Percentiles rank a stretch among this genome's conserved stretches.
These are phyloP conservation scores for Cladophialophora exuberans DNA, from an alignment of 2,329 filamentous ascomycete genomes.

Conservation along the genomic window DNA sequence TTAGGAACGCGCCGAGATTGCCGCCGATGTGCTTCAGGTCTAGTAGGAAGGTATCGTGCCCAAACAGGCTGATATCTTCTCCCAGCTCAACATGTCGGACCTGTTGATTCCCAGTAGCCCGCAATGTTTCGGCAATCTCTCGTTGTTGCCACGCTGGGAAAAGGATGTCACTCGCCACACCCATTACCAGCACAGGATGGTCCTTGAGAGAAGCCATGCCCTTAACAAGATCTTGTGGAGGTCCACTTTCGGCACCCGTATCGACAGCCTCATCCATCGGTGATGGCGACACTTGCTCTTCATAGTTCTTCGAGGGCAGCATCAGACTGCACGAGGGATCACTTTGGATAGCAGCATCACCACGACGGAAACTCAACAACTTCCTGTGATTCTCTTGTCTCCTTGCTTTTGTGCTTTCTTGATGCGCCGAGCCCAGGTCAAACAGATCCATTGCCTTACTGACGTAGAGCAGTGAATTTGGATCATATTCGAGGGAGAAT, in stretches of 20 bases:
- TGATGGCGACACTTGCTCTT: conserved; percentile 67
- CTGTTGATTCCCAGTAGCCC: conserved; percentile 73
- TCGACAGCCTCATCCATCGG: conserved; percentile 39
- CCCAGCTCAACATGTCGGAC: conserved; percentile 90
- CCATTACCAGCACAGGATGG: conserved; percentile 84
- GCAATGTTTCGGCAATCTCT: conserved; percentile 84
- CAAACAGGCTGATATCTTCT: conserved; percentile 91
- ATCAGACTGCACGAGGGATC: conserved; percentile 74
- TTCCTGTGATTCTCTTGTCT: conserved; percentile 64
- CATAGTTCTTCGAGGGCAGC: conserved; percentile 79
- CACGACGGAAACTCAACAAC: conserved; percentile 45
- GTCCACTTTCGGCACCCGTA: conserved; percentile 50
- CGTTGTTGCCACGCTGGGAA: conserved; percentile 98
- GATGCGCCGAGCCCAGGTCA: conserved; percentile 77
- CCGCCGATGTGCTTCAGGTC: conserved; percentile 92
- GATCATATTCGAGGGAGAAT: conserved; percentile 94
- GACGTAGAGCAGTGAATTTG: conserved; percentile 93
- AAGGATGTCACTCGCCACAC: conserved; percentile 91
- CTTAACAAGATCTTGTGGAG: conserved; percentile 76
- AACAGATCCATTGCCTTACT: conserved; percentile 99
- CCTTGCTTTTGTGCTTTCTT: conserved; percentile 64
- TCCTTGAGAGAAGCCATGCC: conserved; percentile 73
- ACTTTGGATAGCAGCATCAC: conserved; percentile 36
- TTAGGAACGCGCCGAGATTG: conserved; percentile 76
- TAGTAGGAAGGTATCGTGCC: conserved; percentile 93